Evolutionary conservation across 805 yeast genomes (phyloP).

Genomic region (Kurtzmaniella fragi): DNA sequence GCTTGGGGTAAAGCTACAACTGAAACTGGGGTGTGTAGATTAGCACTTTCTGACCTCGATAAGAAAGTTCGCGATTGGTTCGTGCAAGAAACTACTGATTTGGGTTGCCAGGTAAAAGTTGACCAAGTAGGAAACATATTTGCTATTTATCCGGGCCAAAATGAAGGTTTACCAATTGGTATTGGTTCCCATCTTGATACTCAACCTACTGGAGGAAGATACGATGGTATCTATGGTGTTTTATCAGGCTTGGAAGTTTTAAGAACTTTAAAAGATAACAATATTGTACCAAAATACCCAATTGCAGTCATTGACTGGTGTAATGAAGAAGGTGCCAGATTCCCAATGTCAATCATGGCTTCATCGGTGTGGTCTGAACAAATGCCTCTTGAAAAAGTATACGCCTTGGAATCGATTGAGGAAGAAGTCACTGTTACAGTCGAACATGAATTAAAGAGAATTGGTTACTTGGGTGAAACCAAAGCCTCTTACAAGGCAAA

Average conservation of each 20-base stretch:
- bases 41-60: conserved; percentile 60
- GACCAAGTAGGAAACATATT: conserved; percentile 70
- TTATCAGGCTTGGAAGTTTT: conserved; percentile 62
- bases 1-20: conserved; percentile 53
- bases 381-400: conserved; percentile 42
- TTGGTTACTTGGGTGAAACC: conserved; percentile 55
- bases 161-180: conserved; percentile 48
- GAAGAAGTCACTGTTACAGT: conserved; percentile 47
- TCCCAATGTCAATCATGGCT: conserved; percentile 64
- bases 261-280: conserved; percentile 58
- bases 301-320: conserved; percentile 66
- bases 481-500: conserved; percentile 44
- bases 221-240: conserved; percentile 71
- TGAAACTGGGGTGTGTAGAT: conserved; percentile 64
- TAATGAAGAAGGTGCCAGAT: conserved; percentile 77
- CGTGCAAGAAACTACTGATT: conserved; percentile 40
- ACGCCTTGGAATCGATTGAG: conserved; percentile 48
- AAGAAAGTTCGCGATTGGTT: conserved; percentile 66
- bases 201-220: conserved; percentile 75
- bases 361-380: conserved; percentile 64
- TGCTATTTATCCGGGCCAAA: conserved; percentile 56
- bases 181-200: conserved; percentile 75
- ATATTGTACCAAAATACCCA: conserved; percentile 58
- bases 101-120: conserved; percentile 56
- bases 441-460: conserved; percentile 49